Conservation (phyloP, 2,329 filamentous ascomycete genomes). For the Hyphodiscus sp. region DNA sequence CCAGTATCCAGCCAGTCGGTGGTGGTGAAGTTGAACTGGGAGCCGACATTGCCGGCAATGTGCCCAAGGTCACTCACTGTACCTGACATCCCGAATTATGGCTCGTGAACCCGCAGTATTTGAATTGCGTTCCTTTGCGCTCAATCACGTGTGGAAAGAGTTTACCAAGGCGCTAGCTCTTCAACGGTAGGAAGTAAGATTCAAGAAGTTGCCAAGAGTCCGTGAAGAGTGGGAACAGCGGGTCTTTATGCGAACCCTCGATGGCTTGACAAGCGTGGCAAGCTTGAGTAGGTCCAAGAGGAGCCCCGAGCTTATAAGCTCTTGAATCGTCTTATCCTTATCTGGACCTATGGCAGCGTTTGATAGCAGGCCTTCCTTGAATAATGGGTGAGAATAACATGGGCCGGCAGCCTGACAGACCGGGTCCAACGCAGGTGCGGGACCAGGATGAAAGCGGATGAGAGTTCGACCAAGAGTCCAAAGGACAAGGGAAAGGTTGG, state of each 20-base stretch:
- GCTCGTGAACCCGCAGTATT: not conserved
- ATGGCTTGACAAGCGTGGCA: not conserved
- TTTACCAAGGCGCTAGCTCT: not conserved
- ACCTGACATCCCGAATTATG: not conserved
- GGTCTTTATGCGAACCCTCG: not conserved
- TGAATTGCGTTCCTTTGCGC: not conserved
- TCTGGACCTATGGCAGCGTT: not conserved
- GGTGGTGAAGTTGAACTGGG: not conserved
- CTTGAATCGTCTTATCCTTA: not conserved
- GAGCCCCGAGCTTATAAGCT: not conserved
- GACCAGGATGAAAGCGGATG: not conserved
- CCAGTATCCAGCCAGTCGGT: conserved; percentile 33
- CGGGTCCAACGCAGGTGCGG: not conserved
- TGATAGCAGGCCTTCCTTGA: not conserved
- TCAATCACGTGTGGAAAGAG: not conserved
- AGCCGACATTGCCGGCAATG: not conserved
- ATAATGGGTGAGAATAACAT: not conserved
- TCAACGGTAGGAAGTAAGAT: not conserved
- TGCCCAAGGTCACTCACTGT: not conserved
- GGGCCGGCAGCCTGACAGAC: not conserved
- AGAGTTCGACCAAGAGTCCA: not conserved
- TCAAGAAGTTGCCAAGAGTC: not conserved
- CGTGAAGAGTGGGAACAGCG: not conserved
- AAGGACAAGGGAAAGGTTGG: no score
- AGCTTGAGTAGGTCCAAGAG: not conserved